These are phyloP conservation scores for Diaporthe aspalathi DNA, from an alignment of 2,329 filamentous ascomycete species.

Conservation along the genomic window DNA sequence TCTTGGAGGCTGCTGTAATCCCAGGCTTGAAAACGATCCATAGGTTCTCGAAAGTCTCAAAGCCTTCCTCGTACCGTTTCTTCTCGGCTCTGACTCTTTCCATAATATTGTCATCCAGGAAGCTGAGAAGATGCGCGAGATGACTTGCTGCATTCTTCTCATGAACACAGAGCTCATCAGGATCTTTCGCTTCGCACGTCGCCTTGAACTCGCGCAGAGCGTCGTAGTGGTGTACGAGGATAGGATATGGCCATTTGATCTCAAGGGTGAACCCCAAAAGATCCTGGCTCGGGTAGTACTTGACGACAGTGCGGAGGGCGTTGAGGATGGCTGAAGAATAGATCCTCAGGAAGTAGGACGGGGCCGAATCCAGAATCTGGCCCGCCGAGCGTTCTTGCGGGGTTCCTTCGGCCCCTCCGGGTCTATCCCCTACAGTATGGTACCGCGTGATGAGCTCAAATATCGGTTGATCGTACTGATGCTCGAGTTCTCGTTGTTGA, in stretches of 20 bases:
- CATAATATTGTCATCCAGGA: slow-evolving; percentile 44
- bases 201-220: slow-evolving; percentile 40
- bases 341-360: slow-evolving; percentile 20
- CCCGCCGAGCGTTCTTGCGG: background rate
- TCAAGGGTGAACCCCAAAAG: slow-evolving; percentile 39
- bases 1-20: background rate
- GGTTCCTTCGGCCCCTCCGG: background rate
- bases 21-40: slow-evolving; percentile 42
- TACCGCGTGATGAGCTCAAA: slow-evolving; percentile 33
- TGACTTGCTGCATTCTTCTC: slow-evolving; percentile 39
- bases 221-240: slow-evolving; percentile 46
- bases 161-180: slow-evolving; percentile 36
- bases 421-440: background rate
- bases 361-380: background rate
- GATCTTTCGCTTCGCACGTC: slow-evolving; percentile 22
- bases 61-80: slow-evolving; percentile 40
- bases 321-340: slow-evolving; percentile 42
- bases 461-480: background rate
- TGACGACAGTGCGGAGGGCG: slow-evolving; percentile 44
- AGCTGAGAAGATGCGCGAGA: slow-evolving; percentile 40
- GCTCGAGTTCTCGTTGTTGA: background rate
- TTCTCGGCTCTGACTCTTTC: slow-evolving; percentile 39
- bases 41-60: slow-evolving; percentile 40
- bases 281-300: slow-evolving; percentile 45
- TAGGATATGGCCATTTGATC: slow-evolving; percentile 42